Evolutionary conservation across 2,329 filamentous ascomycete genomes (phyloP).

Genomic region (Epichloe brachyelytri): DNA sequence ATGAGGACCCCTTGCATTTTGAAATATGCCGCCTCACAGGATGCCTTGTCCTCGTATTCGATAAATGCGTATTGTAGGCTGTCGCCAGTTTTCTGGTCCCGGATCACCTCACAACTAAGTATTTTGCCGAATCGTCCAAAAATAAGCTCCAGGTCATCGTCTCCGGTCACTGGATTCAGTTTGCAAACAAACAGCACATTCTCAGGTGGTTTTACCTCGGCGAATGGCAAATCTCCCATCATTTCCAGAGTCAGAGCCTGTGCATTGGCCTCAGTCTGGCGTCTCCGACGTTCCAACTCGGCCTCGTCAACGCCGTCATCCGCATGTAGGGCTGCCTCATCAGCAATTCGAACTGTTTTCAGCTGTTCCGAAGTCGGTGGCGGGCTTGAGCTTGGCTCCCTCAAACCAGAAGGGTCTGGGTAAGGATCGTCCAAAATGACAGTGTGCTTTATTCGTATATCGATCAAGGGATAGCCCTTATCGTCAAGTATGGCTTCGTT

Average conservation of each 20-base stretch:
- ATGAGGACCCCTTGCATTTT: conserved; percentile 98
- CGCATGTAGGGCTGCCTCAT: conserved; percentile 71
- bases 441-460: conserved; percentile 90
- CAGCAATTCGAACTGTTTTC: conserved; percentile 79
- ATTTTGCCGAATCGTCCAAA: conserved; percentile 96
- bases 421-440: conserved; percentile 87
- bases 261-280: conserved; percentile 82
- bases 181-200: conserved; percentile 98
- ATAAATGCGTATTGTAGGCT: conserved; percentile 97
- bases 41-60: conserved; percentile 84
- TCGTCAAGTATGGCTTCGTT: conserved; percentile 82
- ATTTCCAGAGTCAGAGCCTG: conserved; percentile 94
- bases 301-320: conserved; percentile 63
- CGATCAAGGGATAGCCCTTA: conserved; percentile 74
- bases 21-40: conserved; percentile 91
- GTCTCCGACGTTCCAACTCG: conserved; percentile 62
- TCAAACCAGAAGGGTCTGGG: conserved; percentile 63
- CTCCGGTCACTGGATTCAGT: conserved; percentile 88
- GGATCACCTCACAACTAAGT: conserved; percentile 87
- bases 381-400: conserved; percentile 69
- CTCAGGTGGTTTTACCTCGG: conserved; percentile 92
- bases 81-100: conserved; percentile 86
- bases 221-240: conserved; percentile 94
- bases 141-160: conserved; percentile 88
- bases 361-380: conserved; percentile 73